Evolutionary conservation across 257 asterid genomes (phyloP).

Genomic region (Solanum ahanhuiri): DNA sequence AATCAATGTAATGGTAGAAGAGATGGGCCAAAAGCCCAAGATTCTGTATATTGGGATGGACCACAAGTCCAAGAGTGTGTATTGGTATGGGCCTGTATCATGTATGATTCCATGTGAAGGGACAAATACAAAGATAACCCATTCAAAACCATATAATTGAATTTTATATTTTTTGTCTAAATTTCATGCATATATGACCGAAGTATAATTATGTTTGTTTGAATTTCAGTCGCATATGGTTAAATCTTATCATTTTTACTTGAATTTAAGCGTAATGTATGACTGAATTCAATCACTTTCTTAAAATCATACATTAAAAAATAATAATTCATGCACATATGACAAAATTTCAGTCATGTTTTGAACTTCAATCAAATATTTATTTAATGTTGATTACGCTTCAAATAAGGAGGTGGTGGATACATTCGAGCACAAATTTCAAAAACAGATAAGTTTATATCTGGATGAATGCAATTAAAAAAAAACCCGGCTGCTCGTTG

Average conservation of each 20-base stretch:
- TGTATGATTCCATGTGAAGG: neutral
- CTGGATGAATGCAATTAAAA: too few relatives aligned
- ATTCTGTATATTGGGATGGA: neutral
- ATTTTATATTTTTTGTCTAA: too few relatives aligned
- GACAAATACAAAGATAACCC: too few relatives aligned
- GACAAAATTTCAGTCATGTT: neutral
- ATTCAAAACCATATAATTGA: too few relatives aligned
- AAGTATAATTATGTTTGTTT: too few relatives aligned
- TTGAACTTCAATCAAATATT: neutral
- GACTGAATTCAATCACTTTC: neutral
- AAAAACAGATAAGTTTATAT: too few relatives aligned
- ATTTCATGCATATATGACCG: too few relatives aligned
- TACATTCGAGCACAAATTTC: neutral
- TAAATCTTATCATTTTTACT: too few relatives aligned
- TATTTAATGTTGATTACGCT: neutral
- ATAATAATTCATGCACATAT: neutral
- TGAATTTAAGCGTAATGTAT: too few relatives aligned
- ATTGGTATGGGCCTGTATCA: neutral
- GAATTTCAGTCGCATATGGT: too few relatives aligned
- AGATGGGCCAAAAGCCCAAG: neutral
- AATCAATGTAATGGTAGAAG: neutral
- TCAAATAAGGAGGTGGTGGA: neutral
- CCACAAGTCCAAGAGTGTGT: neutral
- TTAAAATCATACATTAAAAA: neutral
- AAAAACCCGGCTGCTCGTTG: too few relatives aligned